Conservation (phyloP, 768 basidiomycete genomes). For the Exsudoporus frostii region DNA sequence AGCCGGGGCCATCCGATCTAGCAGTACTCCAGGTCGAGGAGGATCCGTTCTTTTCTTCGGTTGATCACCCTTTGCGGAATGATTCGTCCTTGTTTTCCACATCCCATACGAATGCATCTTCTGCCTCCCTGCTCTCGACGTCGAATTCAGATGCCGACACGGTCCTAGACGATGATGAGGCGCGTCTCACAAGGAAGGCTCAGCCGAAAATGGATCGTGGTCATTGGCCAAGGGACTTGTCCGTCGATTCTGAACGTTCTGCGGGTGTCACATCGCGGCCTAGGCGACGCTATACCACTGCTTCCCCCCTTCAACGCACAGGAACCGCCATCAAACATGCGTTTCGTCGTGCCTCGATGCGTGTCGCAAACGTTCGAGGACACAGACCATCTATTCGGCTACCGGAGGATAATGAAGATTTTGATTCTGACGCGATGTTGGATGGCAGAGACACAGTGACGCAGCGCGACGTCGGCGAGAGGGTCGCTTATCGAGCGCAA, state of each 20-base stretch:
- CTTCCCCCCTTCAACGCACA: conserved; percentile 61
- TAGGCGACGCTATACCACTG: conserved; percentile 41
- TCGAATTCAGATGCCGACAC: conserved; percentile 36
- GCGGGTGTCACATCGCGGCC: conserved; percentile 38
- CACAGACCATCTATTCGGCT: conserved; percentile 57
- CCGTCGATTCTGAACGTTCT: conserved; percentile 48
- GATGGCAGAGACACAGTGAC: conserved; percentile 39
- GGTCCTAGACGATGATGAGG: conserved; percentile 56
- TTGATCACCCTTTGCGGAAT: conserved; percentile 32
- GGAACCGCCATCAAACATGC: conserved; percentile 57
- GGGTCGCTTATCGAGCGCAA: conserved; percentile 40
- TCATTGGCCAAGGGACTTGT: conserved; percentile 24
- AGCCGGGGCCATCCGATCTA: conserved; percentile 20
- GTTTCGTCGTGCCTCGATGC: conserved; percentile 61
- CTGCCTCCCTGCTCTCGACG: conserved; percentile 45
- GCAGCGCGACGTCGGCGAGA: conserved; percentile 25
- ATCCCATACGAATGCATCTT: conserved; percentile 48
- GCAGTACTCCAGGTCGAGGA: conserved; percentile 26
- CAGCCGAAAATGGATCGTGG: conserved; percentile 26
- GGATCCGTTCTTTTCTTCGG: conserved; percentile 49
- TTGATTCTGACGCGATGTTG: conserved; percentile 25
- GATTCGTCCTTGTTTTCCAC: conserved; percentile 39
- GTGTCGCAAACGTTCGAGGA: conserved; percentile 79
- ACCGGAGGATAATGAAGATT: conserved; percentile 44
- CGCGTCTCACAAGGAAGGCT: conserved; percentile 52